A percentile compares a stretch with the other conserved stretches of the same genome.
Evolutionary conservation across 495 filamentous ascomycete genomes (phyloP).

Genomic region (Neurospora sp.): DNA sequence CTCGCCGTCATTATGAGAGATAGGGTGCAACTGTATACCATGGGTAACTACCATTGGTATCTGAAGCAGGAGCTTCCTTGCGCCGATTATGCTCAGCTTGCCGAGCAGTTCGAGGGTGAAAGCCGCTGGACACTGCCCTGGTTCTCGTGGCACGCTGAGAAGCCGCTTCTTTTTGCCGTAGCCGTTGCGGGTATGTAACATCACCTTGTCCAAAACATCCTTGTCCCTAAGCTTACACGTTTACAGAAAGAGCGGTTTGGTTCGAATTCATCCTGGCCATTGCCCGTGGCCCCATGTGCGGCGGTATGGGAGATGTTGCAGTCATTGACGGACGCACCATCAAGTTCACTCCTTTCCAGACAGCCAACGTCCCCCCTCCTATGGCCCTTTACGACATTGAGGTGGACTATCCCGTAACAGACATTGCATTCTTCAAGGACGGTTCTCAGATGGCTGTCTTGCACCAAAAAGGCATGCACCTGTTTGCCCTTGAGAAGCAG

Average conservation of each 20-base stretch:
- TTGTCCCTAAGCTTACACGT: conserved; percentile 11
- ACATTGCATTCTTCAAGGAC: conserved; percentile 62
- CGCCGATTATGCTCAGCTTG: conserved; percentile 20
- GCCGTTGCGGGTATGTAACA: conserved; percentile 34
- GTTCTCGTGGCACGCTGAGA: conserved; percentile 74
- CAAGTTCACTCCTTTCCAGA: conserved; percentile 76
- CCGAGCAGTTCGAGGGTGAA: background rate
- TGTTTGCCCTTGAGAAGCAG: conserved; percentile 56
- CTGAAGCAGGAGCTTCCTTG: conserved; percentile 81
- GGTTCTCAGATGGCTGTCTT: conserved; percentile 64
- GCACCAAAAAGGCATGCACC: conserved; percentile 48
- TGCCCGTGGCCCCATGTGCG: conserved; percentile 52
- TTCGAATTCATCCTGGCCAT: conserved; percentile 62
- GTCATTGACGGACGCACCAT: conserved; percentile 79
- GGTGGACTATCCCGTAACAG: conserved; percentile 52
- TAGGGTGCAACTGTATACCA: conserved; percentile 87
- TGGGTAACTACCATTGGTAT: conserved; percentile 96
- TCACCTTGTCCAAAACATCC: too few species aligned
- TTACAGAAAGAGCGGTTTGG: conserved; percentile 42
- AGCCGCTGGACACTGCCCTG: background rate
- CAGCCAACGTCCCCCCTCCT: conserved; percentile 81
- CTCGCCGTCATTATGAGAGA: conserved; percentile 70
- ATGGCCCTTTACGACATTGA: conserved; percentile 75
- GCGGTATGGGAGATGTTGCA: conserved; percentile 55
- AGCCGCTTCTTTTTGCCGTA: conserved; percentile 54